Percentiles rank a stretch among this genome's conserved stretches.
Evolutionary conservation across 1,284 basidiomycete species (phyloP).

Genomic region (Ceratobasidium sp.): DNA sequence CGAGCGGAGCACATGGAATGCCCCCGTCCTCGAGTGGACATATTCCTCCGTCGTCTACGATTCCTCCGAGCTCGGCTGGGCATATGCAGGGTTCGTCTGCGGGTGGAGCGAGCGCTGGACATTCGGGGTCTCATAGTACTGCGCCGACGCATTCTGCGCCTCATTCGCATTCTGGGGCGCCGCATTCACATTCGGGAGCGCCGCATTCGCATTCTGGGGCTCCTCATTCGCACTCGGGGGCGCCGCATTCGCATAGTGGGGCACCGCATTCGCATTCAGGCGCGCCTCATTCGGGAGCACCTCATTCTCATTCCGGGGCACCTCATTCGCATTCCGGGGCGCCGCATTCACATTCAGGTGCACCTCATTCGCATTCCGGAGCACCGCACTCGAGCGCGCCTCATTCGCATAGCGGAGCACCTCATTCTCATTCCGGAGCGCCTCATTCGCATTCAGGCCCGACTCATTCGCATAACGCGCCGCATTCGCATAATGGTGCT

Average conservation of each 20-base stretch:
- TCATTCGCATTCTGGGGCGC: not conserved
- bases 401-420: not conserved
- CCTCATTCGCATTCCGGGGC: not conserved
- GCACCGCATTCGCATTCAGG: slow-evolving; percentile 8
- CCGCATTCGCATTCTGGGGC: not conserved
- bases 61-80: not conserved
- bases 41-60: no score
- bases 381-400: no score
- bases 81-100: slow-evolving; percentile 4
- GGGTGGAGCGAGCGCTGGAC: slow-evolving; percentile 1
- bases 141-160: not conserved
- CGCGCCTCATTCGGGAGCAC: slow-evolving; percentile 19
- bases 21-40: no score
- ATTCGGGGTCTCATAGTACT: not conserved
- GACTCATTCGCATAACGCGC: not conserved
- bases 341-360: not conserved
- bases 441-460: slow-evolving; percentile 2
- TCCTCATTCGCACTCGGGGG: not conserved
- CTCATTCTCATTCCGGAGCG: not conserved
- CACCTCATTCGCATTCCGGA: not conserved
- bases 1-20: no score
- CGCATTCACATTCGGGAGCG: not conserved
- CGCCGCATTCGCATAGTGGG: not conserved
- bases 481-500: slow-evolving; percentile 33
- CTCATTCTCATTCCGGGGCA: not conserved